These are phyloP conservation scores for Glutinoglossum americanum DNA, from an alignment of 495 filamentous ascomycete genomes.

Conservation along the genomic window DNA sequence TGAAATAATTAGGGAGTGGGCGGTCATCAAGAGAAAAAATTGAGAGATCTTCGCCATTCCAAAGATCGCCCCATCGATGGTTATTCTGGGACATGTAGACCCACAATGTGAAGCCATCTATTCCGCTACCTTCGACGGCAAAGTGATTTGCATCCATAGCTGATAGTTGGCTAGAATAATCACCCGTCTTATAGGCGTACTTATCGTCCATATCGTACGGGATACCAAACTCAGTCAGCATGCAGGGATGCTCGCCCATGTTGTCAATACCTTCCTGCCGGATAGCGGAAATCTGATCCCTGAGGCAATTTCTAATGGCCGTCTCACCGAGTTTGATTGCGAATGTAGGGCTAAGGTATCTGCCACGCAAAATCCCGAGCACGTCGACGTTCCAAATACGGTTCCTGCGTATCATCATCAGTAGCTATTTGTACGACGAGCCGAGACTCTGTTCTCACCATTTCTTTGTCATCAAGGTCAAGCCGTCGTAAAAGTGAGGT, in stretches of 20 bases:
- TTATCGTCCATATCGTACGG: constrained; percentile 98
- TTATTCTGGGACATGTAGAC: constrained; percentile 65
- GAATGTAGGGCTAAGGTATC: constrained; percentile 70
- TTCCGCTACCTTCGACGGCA: constrained; percentile 58
- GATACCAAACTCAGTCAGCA: constrained; percentile 91
- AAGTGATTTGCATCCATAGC: constrained; percentile 97
- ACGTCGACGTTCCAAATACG: constrained; percentile 92
- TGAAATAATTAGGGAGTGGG: constrained; percentile 31
- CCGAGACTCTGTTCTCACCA: constrained; percentile 30
- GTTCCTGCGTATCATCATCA: constrained; percentile 31
- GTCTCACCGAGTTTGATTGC: constrained; percentile 85
- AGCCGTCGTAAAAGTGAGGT: constrained; percentile 89
- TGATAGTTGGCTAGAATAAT: constrained; percentile 79
- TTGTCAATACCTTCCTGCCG: constrained; percentile 73
- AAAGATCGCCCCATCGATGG: constrained; percentile 79
- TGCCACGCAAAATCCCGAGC: constrained; percentile 71
- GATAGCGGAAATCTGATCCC: constrained; percentile 75
- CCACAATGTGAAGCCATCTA: constrained; percentile 80
- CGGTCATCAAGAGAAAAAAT: constrained; percentile 72
- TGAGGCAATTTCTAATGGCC: constrained; percentile 85
- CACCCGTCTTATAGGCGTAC: constrained; percentile 84
- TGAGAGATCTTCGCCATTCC: constrained; percentile 94
- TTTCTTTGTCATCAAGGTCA: constrained; percentile 92
- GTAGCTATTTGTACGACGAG: neutral
- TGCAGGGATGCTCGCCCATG: constrained; percentile 73